Evolutionary conservation across 202 grass and related monocot genomes (phyloP), one percentile per base, ranked within the genome.

Genomic region (Setaria italica): DNA sequence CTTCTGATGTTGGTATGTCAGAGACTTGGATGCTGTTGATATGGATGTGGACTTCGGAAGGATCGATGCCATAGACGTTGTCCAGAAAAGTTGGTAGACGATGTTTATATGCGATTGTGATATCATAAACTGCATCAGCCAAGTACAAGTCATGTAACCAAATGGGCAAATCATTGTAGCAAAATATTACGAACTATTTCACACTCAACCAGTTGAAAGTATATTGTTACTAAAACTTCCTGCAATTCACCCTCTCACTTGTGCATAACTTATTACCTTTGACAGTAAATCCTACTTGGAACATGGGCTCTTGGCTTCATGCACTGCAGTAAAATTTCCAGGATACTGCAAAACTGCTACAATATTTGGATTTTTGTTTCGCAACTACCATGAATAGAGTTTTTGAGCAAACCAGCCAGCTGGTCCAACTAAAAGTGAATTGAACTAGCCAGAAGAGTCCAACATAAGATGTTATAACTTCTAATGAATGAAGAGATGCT

Each of bases 31-130:
- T 89, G 33, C 92, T 88, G 54, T 80, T 56, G 58, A 94, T 81
- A 62, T 99, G 96, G 62, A 99, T 80, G 30, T 99, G 93, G 50
- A 96, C 93, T 85, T 99, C 96, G 0, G 91, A 90, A 78, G 96
- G 96, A 68, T 95, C 96, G 1, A 92, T 84, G 4, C 93, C 93
- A 37, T 89, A 95, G 37, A 94, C 79, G 50, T 94, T 99, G 80
- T 99, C 93, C 54, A 96, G 77, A 70, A 96, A 94, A 51, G 81
- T 86, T 12, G 96, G 96, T 42, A 85, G 85, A 15, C 75, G 90
- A 73, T 96, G 90, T 33, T 99, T 99, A 35, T 95, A 96, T 1
- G 88, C 87, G 0, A 99, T 95, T 12, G 93, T 94, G 72, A 94
- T 81, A 83, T 96, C 91, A 53, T 89, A 99, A 16, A 99, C 93